Evolutionary conservation across 1,284 basidiomycete genomes (phyloP).

Genomic region (Apiotrichum mycotoxinovorans): DNA sequence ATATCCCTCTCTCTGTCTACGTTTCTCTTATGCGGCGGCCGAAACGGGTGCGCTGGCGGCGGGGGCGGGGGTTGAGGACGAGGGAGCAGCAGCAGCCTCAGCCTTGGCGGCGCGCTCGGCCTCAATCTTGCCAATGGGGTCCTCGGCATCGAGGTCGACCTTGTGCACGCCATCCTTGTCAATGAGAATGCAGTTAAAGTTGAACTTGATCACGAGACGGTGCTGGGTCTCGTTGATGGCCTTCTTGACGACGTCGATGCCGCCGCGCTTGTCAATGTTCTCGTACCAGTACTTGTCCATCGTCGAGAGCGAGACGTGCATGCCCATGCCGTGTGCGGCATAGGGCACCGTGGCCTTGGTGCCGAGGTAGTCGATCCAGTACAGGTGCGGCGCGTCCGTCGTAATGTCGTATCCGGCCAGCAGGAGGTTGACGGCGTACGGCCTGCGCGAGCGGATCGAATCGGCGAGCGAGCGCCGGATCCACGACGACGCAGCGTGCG

Average conservation of each 20-base stretch:
- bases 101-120: slow-evolving; percentile 23
- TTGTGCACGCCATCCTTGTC: slow-evolving; percentile 83
- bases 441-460: slow-evolving; percentile 78
- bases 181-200: slow-evolving; percentile 84
- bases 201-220: slow-evolving; percentile 77
- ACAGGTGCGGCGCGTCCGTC: slow-evolving; percentile 59
- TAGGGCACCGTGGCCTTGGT: slow-evolving; percentile 64
- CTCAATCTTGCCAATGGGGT: slow-evolving; percentile 39
- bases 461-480: slow-evolving; percentile 85
- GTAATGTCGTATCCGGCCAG: slow-evolving; percentile 85
- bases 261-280: slow-evolving; percentile 61
- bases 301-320: slow-evolving; percentile 87
- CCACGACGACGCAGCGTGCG: slow-evolving; percentile 88
- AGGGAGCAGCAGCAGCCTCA: slow-evolving; percentile 12
- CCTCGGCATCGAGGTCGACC: slow-evolving; percentile 54
- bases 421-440: slow-evolving; percentile 89
- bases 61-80: slow-evolving; percentile 1
- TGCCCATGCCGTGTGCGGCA: slow-evolving; percentile 91
- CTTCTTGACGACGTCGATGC: slow-evolving; percentile 72
- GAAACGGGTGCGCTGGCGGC: slow-evolving; percentile 5
- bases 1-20: slow-evolving; percentile 5
- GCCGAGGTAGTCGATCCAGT: slow-evolving; percentile 27
- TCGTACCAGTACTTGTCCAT: slow-evolving; percentile 69
- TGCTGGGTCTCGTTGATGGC: slow-evolving; percentile 86
- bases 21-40: slow-evolving; percentile 12